Evolutionary conservation across 2,329 filamentous ascomycete genomes (phyloP).

Genomic region (Exophiala lecanii-corni): DNA sequence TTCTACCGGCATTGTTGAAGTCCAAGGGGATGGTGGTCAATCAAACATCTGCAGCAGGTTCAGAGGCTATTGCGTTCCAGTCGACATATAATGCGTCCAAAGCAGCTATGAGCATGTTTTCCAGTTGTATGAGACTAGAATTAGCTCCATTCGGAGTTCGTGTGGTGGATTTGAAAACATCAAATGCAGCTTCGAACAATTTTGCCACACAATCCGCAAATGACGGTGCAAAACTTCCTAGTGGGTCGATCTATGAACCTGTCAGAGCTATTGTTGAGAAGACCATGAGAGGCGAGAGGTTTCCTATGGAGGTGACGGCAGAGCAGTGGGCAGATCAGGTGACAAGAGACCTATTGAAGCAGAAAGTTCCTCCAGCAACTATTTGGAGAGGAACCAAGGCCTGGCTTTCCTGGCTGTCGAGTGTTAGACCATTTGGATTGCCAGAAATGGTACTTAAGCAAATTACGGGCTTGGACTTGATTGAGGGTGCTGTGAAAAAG

Average conservation of each 20-base stretch:
- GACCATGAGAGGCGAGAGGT: not conserved
- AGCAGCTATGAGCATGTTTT: conserved; percentile 28
- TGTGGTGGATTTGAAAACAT: conserved; percentile 29
- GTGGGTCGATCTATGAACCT: conserved; percentile 50
- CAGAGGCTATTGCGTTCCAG: conserved; percentile 31
- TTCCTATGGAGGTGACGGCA: conserved; percentile 36
- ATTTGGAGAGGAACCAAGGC: conserved; percentile 11
- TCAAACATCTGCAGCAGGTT: conserved; percentile 33
- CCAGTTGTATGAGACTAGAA: conserved; percentile 32
- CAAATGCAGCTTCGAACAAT: conserved; percentile 11
- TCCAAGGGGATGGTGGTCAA: conserved; percentile 33
- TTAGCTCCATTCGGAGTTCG: conserved; percentile 30
- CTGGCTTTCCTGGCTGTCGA: not conserved
- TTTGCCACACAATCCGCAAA: conserved; percentile 33
- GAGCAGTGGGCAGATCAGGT: conserved; percentile 52
- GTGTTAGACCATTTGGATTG: conserved; percentile 4
- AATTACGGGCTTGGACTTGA: not conserved
- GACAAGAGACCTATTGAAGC: conserved; percentile 52
- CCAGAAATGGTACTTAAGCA: conserved; percentile 2
- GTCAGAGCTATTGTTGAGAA: conserved; percentile 31
- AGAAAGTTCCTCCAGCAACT: conserved; percentile 22
- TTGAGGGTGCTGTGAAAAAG: conserved; percentile 1
- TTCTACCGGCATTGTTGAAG: conserved; percentile 23
- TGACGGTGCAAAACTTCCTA: conserved; percentile 42
- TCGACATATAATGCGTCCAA: conserved; percentile 33